A percentile compares a stretch with the other conserved stretches of the same genome.
Conservation (phyloP, 2,329 filamentous ascomycete genomes). For the Sphaceloma murrayae region DNA sequence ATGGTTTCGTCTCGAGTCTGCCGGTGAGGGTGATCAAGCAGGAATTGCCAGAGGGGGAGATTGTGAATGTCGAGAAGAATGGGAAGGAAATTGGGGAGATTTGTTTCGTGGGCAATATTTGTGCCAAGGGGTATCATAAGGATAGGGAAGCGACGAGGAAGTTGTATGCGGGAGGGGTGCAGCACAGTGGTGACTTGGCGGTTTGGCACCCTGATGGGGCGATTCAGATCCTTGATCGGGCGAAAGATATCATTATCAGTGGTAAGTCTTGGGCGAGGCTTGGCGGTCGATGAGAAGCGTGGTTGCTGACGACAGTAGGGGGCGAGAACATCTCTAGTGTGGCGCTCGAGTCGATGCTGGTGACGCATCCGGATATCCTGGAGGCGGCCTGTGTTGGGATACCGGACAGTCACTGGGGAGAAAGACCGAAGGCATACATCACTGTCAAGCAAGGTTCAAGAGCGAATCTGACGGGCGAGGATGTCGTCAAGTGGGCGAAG, state of each 20-base stretch:
- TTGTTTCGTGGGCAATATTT: slow-evolving; percentile 85
- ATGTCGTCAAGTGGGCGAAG: slow-evolving; percentile 80
- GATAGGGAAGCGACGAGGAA: slow-evolving; percentile 76
- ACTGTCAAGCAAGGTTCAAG: slow-evolving; percentile 62
- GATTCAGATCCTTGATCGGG: slow-evolving; percentile 82
- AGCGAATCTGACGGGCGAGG: slow-evolving; percentile 46
- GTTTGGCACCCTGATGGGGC: slow-evolving; percentile 88
- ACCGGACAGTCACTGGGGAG: slow-evolving; percentile 83
- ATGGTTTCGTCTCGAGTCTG: slow-evolving; percentile 77
- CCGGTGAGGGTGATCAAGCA: slow-evolving; percentile 75
- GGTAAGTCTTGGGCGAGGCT: no score
- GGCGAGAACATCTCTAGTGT: slow-evolving; percentile 96
- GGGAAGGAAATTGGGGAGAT: slow-evolving; percentile 75
- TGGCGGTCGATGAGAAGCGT: not conserved
- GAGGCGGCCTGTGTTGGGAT: slow-evolving; percentile 88
- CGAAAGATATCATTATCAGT: slow-evolving; percentile 97
- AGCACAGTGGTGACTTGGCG: slow-evolving; percentile 85
- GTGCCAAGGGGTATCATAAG: slow-evolving; percentile 84
- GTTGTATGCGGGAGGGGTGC: slow-evolving; percentile 74
- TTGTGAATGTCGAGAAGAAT: slow-evolving; percentile 59
- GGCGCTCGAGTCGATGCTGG: slow-evolving; percentile 80
- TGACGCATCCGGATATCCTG: slow-evolving; percentile 76
- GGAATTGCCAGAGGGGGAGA: slow-evolving; percentile 52
- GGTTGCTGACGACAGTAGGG: slow-evolving; percentile 41
- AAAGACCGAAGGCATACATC: slow-evolving; percentile 88